A percentile compares a stretch with the other conserved stretches of the same genome.
Conservation (phyloP, 352 stramenopile genomes). For the Globisporangium orthogonon region DNA sequence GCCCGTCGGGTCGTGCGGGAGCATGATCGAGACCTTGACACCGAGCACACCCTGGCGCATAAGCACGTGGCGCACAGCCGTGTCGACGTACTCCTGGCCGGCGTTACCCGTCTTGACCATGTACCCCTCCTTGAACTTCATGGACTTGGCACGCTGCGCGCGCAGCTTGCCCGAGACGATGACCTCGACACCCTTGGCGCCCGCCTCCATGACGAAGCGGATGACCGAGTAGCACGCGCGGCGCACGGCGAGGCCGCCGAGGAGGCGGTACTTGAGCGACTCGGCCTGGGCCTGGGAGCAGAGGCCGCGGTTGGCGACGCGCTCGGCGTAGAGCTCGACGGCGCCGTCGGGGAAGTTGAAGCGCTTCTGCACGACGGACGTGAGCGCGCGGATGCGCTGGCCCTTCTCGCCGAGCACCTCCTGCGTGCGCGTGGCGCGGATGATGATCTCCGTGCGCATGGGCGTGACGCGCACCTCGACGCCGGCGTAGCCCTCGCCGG, state of each 20-base stretch:
- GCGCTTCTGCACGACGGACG: slow-evolving; percentile 98
- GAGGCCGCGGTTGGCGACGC: slow-evolving; percentile 97
- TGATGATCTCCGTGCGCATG: slow-evolving; percentile 99
- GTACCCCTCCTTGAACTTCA: slow-evolving; percentile 99
- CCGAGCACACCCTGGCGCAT: slow-evolving; percentile 99
- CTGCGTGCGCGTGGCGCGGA: slow-evolving; percentile 98
- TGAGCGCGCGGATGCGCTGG: slow-evolving; percentile 98
- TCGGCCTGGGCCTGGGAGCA: slow-evolving; percentile 98
- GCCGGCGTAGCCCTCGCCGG: slow-evolving; percentile 97
- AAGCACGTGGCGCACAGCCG: slow-evolving; percentile 97
- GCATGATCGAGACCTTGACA: slow-evolving; percentile 99
- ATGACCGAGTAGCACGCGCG: slow-evolving; percentile 99
- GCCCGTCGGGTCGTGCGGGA: slow-evolving; percentile 97
- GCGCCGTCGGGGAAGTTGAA: slow-evolving; percentile 94
- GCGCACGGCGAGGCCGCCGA: slow-evolving; percentile 97
- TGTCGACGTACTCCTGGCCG: slow-evolving; percentile 97
- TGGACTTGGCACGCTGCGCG: slow-evolving; percentile 98
- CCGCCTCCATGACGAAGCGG: slow-evolving; percentile 99
- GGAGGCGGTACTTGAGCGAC: slow-evolving; percentile 99
- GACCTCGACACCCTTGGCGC: slow-evolving; percentile 98
- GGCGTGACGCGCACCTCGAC: slow-evolving; percentile 99
- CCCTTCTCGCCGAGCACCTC: slow-evolving; percentile 99
- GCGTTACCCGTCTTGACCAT: slow-evolving; percentile 99
- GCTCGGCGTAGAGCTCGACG: slow-evolving; percentile 99
- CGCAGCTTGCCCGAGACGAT: slow-evolving; percentile 99